A percentile compares a stretch with the other conserved stretches of the same genome.
Conservation (phyloP, 139 green algal species). For the Chlorella sp. region DNA sequence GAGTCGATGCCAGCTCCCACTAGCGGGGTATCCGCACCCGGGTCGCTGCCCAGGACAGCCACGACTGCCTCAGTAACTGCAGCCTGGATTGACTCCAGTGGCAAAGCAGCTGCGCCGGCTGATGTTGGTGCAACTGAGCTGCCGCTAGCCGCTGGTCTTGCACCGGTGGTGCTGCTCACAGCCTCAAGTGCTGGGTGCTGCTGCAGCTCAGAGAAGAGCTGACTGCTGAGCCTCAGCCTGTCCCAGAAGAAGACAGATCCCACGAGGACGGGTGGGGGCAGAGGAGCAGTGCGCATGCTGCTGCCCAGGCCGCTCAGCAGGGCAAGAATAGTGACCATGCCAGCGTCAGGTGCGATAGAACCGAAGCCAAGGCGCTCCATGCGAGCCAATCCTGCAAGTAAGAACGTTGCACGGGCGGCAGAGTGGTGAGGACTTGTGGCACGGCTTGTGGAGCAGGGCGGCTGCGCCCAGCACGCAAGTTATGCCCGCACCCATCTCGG, state of each 20-base stretch:
- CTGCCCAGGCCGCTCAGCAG: constrained; percentile 26
- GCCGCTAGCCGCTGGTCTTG: not conserved
- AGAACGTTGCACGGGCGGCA: not conserved
- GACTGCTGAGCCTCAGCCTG: not conserved
- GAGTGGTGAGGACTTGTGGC: too few species aligned
- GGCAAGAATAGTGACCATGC: constrained; percentile 24
- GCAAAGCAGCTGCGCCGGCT: not conserved
- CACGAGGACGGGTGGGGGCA: not conserved
- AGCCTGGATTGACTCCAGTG: not conserved
- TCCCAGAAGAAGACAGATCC: constrained; percentile 49
- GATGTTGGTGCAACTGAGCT: too few species aligned
- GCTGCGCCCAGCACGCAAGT: constrained; percentile 23
- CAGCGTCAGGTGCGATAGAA: constrained; percentile 29
- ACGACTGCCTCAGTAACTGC: not conserved
- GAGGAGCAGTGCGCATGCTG: not conserved
- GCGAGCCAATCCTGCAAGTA: constrained; percentile 48
- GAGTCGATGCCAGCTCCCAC: constrained; percentile 68
- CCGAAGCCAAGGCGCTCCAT: constrained; percentile 53
- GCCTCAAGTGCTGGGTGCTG: not conserved
- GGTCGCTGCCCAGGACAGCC: constrained; percentile 5
- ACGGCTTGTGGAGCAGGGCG: constrained; percentile 9
- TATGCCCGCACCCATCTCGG: constrained; percentile 28
- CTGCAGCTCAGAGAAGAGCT: constrained; percentile 29
- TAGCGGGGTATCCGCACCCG: constrained; percentile 18
- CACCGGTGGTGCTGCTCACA: not conserved